phyloP scores from a whole-genome alignment of 2,329 filamentous ascomycete species.

The Colletotrichum sp. region DNA sequence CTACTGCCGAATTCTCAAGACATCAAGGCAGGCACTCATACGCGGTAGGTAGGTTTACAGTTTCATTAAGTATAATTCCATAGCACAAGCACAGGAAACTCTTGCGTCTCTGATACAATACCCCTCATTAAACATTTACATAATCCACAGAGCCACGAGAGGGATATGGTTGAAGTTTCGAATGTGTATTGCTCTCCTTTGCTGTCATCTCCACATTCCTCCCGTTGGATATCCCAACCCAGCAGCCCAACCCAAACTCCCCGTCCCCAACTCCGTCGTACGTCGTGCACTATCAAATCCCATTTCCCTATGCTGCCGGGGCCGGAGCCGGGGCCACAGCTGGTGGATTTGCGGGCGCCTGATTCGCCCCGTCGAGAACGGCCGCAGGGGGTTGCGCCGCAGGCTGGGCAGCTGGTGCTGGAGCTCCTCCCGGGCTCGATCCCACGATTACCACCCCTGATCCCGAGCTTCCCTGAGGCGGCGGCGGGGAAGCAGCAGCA shows the following conservation, averaged over 20 bases:
- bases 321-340: neutral
- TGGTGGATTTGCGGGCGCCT: neutral
- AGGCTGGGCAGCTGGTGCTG: neutral
- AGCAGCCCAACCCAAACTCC: neutral
- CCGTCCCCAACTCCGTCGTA: neutral
- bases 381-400: neutral
- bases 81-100: neutral
- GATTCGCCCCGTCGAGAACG: neutral
- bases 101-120: neutral
- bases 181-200: neutral
- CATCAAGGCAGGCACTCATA: neutral
- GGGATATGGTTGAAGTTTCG: neutral
- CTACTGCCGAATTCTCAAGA: neutral
- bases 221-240: neutral
- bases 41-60: too few relatives aligned
- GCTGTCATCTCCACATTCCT: neutral
- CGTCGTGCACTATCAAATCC: neutral
- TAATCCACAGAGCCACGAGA: neutral
- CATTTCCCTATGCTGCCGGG: neutral
- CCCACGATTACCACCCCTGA: constrained; percentile 3
- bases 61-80: neutral
- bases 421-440: neutral
- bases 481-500: neutral
- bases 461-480: neutral
- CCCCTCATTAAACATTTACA: neutral